Evolutionary conservation across 2,329 filamentous ascomycete genomes (phyloP).

Genomic region (Aspergillus fijiensis): DNA sequence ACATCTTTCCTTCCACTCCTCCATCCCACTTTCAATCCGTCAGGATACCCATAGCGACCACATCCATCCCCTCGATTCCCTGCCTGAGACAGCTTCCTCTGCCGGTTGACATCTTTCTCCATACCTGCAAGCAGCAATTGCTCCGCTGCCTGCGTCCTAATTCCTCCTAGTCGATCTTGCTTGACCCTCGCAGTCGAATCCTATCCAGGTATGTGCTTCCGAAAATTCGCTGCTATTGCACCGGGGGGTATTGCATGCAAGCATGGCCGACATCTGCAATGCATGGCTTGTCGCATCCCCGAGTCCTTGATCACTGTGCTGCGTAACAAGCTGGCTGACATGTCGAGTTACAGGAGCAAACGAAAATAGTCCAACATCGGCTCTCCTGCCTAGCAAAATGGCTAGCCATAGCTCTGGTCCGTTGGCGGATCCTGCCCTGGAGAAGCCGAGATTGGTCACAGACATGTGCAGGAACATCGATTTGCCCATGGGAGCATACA

Average conservation of each 20-base stretch:
- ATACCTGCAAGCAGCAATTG: no score
- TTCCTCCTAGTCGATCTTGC: background rate
- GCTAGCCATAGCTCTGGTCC: background rate
- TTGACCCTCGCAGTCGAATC: background rate
- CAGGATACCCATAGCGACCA: no score
- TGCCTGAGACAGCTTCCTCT: no score
- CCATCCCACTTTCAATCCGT: background rate
- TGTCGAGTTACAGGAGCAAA: background rate
- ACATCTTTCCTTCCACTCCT: background rate
- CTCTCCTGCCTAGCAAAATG: constrained; percentile 3
- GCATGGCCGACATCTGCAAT: background rate
- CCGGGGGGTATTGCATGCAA: no score
- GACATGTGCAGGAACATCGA: constrained; percentile 28
- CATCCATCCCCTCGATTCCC: background rate
- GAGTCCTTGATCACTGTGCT: background rate
- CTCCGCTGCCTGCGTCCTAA: no score
- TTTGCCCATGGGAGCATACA: constrained; percentile 23
- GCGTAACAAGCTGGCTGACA: no score
- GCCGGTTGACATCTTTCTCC: no score
- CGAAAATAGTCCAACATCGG: background rate
- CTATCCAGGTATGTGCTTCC: background rate
- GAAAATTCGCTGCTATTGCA: no score
- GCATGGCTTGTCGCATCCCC: background rate
- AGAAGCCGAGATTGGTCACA: constrained; percentile 17
- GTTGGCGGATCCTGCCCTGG: constrained; percentile 24